Conservation (phyloP, 257 asterid species). For the Jaltomata sinuosa region DNA sequence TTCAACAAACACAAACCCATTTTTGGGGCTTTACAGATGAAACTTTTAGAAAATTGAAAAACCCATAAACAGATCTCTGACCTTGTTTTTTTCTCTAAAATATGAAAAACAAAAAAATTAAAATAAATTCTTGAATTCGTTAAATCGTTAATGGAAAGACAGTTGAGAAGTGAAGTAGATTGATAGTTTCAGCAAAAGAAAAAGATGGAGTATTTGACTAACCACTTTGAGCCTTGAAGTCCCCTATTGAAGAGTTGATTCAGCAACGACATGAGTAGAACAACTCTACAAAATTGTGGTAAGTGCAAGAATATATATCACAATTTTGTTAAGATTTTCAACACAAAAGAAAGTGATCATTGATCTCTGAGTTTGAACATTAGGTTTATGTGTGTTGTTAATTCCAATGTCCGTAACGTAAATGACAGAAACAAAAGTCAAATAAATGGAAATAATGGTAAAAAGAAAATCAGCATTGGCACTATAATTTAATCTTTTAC, state of each 20-base stretch:
- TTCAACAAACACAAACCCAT: not conserved
- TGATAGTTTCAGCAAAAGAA: not conserved
- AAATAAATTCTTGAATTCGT: not conserved
- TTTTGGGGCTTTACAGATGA: not conserved
- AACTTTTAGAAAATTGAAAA: not conserved
- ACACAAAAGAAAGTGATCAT: not conserved
- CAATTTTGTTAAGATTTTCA: not conserved
- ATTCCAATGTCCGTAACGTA: not conserved
- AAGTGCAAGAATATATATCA: not conserved
- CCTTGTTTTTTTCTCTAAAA: not conserved
- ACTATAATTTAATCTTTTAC: too few species aligned
- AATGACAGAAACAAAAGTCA: not conserved
- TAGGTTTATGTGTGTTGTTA: not conserved
- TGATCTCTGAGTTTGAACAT: not conserved
- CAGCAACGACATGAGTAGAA: constrained; percentile 44
- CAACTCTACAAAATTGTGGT: not conserved
- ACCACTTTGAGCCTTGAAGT: constrained; percentile 83
- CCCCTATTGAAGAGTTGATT: constrained; percentile 92
- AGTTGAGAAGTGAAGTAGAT: not conserved
- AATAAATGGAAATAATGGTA: not conserved
- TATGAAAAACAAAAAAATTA: not conserved
- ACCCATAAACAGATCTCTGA: not conserved
- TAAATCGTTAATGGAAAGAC: too few species aligned
- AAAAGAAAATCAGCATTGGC: too few species aligned
- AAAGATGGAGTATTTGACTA: constrained; percentile 12